Percentiles rank a stretch among this genome's conserved stretches.
Conservation (phyloP, 306 rosid genomes). For the Crataegus laevigata region DNA sequence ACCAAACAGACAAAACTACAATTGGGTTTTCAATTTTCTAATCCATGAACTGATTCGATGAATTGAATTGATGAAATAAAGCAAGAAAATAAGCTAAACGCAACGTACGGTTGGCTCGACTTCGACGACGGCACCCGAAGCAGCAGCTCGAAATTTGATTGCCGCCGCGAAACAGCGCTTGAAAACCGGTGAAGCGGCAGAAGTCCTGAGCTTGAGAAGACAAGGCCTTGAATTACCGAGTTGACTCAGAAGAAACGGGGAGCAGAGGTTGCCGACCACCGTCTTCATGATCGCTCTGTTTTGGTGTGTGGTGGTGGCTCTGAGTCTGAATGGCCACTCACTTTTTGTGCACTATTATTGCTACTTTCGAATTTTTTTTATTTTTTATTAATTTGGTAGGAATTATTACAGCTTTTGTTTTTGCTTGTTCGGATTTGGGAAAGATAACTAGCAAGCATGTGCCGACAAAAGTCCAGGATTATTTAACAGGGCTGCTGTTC, state of each 20-base stretch:
- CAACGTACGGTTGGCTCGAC: conserved; percentile 24
- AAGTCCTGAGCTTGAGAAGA: conserved; percentile 19
- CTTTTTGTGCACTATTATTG: not conserved
- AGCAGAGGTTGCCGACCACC: conserved; percentile 15
- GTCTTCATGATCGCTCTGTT: conserved; percentile 30
- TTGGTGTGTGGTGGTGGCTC: not conserved
- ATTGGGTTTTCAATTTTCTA: not conserved
- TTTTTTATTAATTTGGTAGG: too few species aligned
- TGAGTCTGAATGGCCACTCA: not conserved
- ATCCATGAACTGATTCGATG: not conserved
- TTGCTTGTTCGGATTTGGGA: too few species aligned
- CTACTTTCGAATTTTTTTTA: not conserved
- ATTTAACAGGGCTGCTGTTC: too few species aligned
- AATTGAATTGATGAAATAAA: not conserved
- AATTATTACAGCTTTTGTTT: too few species aligned
- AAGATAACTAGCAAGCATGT: too few species aligned
- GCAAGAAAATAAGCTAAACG: not conserved
- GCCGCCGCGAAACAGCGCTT: conserved; percentile 15
- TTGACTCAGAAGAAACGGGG: conserved; percentile 4
- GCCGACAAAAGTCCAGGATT: too few species aligned
- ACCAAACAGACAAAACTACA: not conserved
- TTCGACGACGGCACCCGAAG: conserved; percentile 34
- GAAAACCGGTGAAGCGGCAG: conserved; percentile 7
- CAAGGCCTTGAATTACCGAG: conserved; percentile 17
- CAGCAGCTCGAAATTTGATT: conserved; percentile 32